These are phyloP conservation scores for Talaromyces islandicus DNA, from an alignment of 2,329 filamentous ascomycete genomes.

Conservation along the genomic window DNA sequence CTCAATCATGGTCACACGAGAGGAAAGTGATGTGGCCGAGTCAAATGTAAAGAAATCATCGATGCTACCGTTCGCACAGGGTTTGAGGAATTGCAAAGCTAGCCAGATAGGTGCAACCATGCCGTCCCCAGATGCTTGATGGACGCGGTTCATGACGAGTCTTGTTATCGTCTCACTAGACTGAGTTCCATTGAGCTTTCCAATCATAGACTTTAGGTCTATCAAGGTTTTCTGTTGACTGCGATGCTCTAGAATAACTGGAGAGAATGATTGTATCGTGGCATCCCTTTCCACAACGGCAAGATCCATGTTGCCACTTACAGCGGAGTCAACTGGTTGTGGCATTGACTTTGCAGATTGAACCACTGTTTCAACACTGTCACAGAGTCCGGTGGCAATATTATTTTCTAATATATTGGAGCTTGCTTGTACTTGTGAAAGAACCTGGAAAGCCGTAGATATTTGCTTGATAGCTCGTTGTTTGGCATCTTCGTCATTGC, in stretches of 20 bases:
- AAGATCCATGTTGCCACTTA: slow-evolving; percentile 18
- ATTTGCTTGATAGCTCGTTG: slow-evolving; percentile 67
- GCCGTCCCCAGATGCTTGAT: slow-evolving; percentile 51
- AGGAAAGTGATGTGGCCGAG: slow-evolving; percentile 18
- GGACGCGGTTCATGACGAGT: slow-evolving; percentile 60
- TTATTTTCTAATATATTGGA: slow-evolving; percentile 62
- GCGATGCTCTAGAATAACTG: slow-evolving; percentile 58
- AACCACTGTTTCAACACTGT: slow-evolving; percentile 58
- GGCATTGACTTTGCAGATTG: slow-evolving; percentile 23
- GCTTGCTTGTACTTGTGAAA: slow-evolving; percentile 58
- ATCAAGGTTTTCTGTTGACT: slow-evolving; percentile 61
- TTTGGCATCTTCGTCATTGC: slow-evolving; percentile 73
- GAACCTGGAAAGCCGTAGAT: slow-evolving; percentile 63
- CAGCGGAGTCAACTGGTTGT: slow-evolving; percentile 21
- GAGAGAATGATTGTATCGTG: slow-evolving; percentile 44
- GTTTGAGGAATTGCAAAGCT: slow-evolving; percentile 61
- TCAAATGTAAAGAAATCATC: slow-evolving; percentile 62
- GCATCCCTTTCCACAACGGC: slow-evolving; percentile 20
- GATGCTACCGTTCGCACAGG: slow-evolving; percentile 48
- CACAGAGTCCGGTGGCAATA: slow-evolving; percentile 63
- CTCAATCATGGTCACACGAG: slow-evolving; percentile 33
- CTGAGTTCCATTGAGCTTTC: slow-evolving; percentile 47
- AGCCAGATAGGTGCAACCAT: slow-evolving; percentile 75
- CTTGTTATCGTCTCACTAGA: slow-evolving; percentile 49
- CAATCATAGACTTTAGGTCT: slow-evolving; percentile 54